Evolutionary conservation across 2,329 filamentous ascomycete genomes (phyloP).

Genomic region (Colletotrichum godetiae): DNA sequence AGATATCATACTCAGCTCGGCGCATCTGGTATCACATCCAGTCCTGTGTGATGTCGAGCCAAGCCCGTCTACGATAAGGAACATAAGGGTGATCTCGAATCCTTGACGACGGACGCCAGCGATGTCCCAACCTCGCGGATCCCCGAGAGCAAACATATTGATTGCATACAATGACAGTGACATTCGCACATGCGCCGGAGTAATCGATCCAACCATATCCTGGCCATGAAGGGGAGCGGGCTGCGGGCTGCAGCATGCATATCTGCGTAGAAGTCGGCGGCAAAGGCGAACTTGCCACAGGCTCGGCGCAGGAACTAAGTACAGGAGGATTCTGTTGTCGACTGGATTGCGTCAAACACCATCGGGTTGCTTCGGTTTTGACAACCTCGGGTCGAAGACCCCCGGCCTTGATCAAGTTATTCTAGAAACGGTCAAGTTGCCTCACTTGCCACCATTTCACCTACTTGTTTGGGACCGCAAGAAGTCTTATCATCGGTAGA

Average conservation of each 20-base stretch:
- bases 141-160: neutral
- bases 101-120: neutral
- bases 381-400: neutral
- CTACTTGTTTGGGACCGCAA: neutral
- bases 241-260: neutral
- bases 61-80: neutral
- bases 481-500: neutral
- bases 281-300: neutral
- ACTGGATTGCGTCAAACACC: neutral
- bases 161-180: neutral
- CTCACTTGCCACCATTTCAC: neutral
- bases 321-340: neutral
- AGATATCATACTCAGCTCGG: neutral
- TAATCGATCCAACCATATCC: neutral
- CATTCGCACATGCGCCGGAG: conserved; percentile 12
- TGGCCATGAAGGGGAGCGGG: neutral
- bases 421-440: neutral
- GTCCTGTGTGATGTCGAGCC: neutral
- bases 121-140: conserved; percentile 1
- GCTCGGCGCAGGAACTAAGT: neutral
- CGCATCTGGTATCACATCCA: neutral
- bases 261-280: neutral
- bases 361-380: neutral
- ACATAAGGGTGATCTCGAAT: neutral
- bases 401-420: neutral